These are phyloP conservation scores for Alternaria arborescens DNA, from an alignment of 2,329 filamentous ascomycete species.

Conservation along the genomic window DNA sequence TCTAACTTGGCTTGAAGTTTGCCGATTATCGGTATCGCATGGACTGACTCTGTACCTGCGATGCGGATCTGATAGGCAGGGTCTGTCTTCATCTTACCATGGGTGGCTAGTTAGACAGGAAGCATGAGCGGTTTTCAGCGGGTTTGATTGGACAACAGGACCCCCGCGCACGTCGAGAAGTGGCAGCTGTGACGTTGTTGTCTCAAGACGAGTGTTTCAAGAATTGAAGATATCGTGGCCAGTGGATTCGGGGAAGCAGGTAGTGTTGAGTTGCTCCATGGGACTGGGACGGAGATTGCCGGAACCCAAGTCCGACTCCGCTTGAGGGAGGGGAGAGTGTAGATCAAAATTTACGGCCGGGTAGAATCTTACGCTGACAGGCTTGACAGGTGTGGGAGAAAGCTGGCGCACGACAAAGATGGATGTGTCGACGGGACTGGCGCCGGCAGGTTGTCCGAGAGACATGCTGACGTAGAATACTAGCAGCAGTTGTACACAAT, in stretches of 20 bases:
- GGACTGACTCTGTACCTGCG: not conserved
- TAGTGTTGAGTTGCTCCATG: not conserved
- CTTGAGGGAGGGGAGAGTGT: not conserved
- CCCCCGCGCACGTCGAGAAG: slow-evolving; percentile 15
- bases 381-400: slow-evolving; percentile 4
- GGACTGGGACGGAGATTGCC: slow-evolving; percentile 7
- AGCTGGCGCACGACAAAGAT: not conserved
- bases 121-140: not conserved
- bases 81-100: slow-evolving; percentile 3
- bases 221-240: slow-evolving; percentile 4
- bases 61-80: slow-evolving; percentile 7
- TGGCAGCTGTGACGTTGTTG: slow-evolving; percentile 29
- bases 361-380: slow-evolving; percentile 1
- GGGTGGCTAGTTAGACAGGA: slow-evolving; percentile 7
- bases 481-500: not conserved
- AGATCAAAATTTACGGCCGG: slow-evolving; percentile 2
- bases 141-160: slow-evolving; percentile 14
- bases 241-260: slow-evolving; percentile 1
- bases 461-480: not conserved
- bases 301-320: not conserved
- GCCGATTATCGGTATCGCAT: slow-evolving; percentile 1
- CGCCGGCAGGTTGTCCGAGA: not conserved
- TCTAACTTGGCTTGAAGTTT: slow-evolving; percentile 8
- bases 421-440: not conserved
- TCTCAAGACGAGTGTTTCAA: slow-evolving; percentile 14